phyloP scores from a whole-genome alignment of 2,329 filamentous ascomycete species.

The Alternaria sp. region DNA sequence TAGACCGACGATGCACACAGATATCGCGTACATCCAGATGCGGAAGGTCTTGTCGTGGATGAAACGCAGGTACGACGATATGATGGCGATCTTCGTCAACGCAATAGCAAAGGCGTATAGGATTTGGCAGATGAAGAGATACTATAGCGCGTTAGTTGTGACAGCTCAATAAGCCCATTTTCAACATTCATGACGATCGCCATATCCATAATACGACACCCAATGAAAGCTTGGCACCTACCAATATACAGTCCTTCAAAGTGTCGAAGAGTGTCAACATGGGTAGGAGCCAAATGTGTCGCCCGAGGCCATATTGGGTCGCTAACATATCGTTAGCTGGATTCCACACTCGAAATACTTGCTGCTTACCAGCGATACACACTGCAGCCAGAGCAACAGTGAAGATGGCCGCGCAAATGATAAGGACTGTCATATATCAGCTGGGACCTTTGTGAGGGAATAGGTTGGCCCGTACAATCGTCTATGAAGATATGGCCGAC shows the following conservation, averaged over 20 bases:
- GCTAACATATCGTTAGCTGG: slow-evolving; percentile 16
- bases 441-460: background rate
- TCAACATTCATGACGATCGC: background rate
- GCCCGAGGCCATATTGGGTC: slow-evolving; percentile 28
- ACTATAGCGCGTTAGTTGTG: slow-evolving; percentile 20
- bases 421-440: slow-evolving; percentile 23
- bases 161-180: no score
- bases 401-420: slow-evolving; percentile 29
- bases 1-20: slow-evolving; percentile 19
- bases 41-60: slow-evolving; percentile 28
- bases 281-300: slow-evolving; percentile 32
- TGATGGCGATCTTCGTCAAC: slow-evolving; percentile 37
- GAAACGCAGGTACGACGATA: slow-evolving; percentile 37
- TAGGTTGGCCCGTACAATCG: slow-evolving; percentile 23
- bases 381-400: slow-evolving; percentile 32
- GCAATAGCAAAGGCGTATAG: slow-evolving; percentile 36
- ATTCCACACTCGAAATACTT: background rate
- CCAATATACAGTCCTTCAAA: slow-evolving; percentile 26
- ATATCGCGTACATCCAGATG: slow-evolving; percentile 25
- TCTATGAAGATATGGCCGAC: slow-evolving; percentile 32
- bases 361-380: slow-evolving; percentile 30
- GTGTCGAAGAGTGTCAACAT: slow-evolving; percentile 14
- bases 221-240: slow-evolving; percentile 8
- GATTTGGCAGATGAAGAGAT: slow-evolving; percentile 34
- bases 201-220: background rate